Conservation (phyloP, 2,329 filamentous ascomycete species). For the Fusarium phyllophilum region DNA sequence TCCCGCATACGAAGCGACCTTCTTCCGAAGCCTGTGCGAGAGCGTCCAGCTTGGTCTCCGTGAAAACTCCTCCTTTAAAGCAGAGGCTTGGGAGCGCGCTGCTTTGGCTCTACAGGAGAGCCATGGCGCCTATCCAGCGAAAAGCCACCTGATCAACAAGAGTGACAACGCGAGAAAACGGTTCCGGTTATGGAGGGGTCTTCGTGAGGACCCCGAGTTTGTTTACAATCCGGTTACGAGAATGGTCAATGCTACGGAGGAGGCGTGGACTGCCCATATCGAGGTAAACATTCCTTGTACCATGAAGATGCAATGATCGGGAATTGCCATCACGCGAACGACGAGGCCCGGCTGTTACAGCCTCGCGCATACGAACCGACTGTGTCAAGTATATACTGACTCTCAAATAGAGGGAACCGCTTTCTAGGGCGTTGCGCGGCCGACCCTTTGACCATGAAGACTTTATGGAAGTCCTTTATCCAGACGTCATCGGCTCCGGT, state of each 20-base stretch:
- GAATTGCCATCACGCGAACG: not conserved
- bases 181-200: conserved; percentile 69
- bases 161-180: conserved; percentile 71
- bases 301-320: not conserved
- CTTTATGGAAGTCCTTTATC: conserved; percentile 69
- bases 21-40: conserved; percentile 69
- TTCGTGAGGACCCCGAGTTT: conserved; percentile 68
- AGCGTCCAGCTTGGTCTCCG: conserved; percentile 66
- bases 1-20: conserved; percentile 66
- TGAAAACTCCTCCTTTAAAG: conserved; percentile 70
- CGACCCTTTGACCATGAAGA: conserved; percentile 70
- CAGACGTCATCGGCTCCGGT: conserved; percentile 68
- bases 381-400: conserved; percentile 28
- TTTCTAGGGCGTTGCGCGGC: conserved; percentile 66
- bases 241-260: conserved; percentile 66
- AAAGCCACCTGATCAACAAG: conserved; percentile 71
- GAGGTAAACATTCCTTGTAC: conserved; percentile 56
- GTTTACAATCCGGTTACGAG: conserved; percentile 61
- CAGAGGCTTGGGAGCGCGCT: conserved; percentile 69
- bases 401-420: conserved; percentile 61
- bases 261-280: conserved; percentile 67
- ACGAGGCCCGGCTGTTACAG: not conserved
- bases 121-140: conserved; percentile 67
- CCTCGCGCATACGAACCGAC: not conserved
- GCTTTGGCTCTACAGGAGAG: conserved; percentile 63